phyloP scores from a whole-genome alignment of 2,329 filamentous ascomycete genomes.

The Chrysoporthe cubensis region DNA sequence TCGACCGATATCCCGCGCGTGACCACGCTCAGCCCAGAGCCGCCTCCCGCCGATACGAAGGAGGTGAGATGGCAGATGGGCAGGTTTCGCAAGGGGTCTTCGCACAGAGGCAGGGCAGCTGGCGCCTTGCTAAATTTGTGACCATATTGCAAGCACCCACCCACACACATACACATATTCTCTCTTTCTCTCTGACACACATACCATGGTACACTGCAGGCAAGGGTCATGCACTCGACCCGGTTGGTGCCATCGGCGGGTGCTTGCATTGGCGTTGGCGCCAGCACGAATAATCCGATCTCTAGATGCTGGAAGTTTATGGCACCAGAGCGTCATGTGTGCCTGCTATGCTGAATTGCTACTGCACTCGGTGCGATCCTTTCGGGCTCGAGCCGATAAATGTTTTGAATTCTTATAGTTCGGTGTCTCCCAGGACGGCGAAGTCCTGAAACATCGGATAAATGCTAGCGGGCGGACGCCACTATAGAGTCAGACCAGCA shows the following conservation, averaged over 20 bases:
- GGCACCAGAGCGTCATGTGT: background rate
- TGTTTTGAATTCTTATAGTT: background rate
- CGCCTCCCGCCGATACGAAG: background rate
- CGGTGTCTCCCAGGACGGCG: background rate
- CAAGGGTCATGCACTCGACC: background rate
- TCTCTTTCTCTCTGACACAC: background rate
- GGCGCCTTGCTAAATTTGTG: background rate
- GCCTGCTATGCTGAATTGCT: too few relatives aligned
- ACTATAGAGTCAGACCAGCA: too few relatives aligned
- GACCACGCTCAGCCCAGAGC: background rate
- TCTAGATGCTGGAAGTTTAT: too few relatives aligned
- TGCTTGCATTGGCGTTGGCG: constrained; percentile 6
- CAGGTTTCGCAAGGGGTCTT: background rate
- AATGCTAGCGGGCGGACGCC: background rate
- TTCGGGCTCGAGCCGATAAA: background rate
- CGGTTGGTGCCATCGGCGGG: background rate
- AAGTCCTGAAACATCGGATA: background rate
- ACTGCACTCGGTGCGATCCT: background rate
- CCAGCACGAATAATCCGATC: background rate
- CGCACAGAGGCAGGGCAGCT: background rate
- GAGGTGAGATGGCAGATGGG: background rate
- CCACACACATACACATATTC: background rate
- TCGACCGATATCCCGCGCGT: background rate
- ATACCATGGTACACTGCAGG: background rate
- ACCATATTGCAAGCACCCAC: background rate